Evolutionary conservation across 2,329 filamentous ascomycete species (phyloP), one percentile per base, ranked within the genome.

Genomic region (Talaromyces islandicus): DNA sequence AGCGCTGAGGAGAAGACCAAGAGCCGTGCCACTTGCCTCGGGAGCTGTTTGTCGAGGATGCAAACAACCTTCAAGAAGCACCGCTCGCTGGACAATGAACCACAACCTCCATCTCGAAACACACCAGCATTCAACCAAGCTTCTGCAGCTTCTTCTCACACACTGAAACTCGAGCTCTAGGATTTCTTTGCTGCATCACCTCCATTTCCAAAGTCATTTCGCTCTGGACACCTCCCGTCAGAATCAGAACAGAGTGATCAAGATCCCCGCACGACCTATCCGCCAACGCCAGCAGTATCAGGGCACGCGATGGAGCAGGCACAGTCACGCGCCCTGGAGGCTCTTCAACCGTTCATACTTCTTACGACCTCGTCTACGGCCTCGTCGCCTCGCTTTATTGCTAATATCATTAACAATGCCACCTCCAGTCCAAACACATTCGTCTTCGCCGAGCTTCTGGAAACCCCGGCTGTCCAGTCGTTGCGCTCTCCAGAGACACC

Each of bases 391-490:
- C 88, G 90, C 67, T 91, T 92, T 61, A 89, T 92, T 48, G 88
- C 90, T 70, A 92, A 96, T 72, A 85, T 97, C 58, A 85, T 97
- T 72, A 86, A 83, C 51, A 90, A 92, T 76, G 94, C 92, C 63
- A 97, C 92, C 56, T 92, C 91, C n/a, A 88, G 88, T 59, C 86
- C 90, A 29, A 90, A 92, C 75, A 96, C 92, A 65, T 99, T 88
- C 75, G 84, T 97, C 77, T 99, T 99, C 79, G 86, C 90, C 66
- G 93, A 97, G 78, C 87, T 99, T n/a, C 86, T 99, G 41, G 83
- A 89, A 68, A 86, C 87, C 1, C 86, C 90, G 0, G 86, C 91
- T 67, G 87, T 97, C 66, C 89, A 94, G 75, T 82, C 85, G 12
- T 86, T 97, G 51, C 75, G 80, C 27, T 77, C 76, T 43, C 80